Conservation (phyloP, 352 stramenopile species). For the Globisporangium solare region DNA sequence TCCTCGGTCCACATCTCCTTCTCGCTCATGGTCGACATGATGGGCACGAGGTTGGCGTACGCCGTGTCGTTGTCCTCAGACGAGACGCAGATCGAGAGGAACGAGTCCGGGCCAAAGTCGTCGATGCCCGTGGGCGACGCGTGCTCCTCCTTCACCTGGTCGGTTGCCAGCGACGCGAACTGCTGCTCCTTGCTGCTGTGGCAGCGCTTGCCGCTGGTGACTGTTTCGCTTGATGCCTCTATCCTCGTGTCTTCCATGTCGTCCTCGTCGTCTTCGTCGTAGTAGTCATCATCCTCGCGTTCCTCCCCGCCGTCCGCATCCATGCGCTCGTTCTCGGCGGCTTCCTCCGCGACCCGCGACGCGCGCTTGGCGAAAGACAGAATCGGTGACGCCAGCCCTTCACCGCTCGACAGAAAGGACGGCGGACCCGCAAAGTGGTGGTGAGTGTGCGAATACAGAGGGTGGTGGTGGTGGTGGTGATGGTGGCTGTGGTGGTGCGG, state of each 20-base stretch:
- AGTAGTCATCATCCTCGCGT: background rate
- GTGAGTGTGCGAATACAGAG: background rate
- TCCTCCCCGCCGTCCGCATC: background rate
- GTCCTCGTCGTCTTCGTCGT: conserved; percentile 1
- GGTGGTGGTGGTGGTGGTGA: background rate
- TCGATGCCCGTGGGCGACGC: conserved; percentile 53
- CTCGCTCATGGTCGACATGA: conserved; percentile 38
- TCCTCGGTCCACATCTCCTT: conserved; percentile 74
- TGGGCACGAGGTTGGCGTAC: conserved; percentile 38
- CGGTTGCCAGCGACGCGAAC: background rate
- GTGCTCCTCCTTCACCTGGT: conserved; percentile 26
- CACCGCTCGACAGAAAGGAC: conserved; percentile 21
- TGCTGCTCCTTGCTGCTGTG: conserved; percentile 12
- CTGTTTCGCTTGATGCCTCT: background rate
- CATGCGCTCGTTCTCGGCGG: background rate
- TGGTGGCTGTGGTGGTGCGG: too few species aligned
- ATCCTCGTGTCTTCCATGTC: background rate
- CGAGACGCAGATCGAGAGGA: conserved; percentile 32
- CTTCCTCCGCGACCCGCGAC: background rate
- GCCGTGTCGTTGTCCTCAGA: conserved; percentile 28
- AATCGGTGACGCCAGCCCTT: conserved; percentile 24
- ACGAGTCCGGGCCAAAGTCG: conserved; percentile 52
- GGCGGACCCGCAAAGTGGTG: conserved; percentile 1
- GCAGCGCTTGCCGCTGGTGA: background rate
- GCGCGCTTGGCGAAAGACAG: conserved; percentile 24